Conservation (phyloP, 768 basidiomycete genomes). For the Tricholoma bakamatsutake region DNA sequence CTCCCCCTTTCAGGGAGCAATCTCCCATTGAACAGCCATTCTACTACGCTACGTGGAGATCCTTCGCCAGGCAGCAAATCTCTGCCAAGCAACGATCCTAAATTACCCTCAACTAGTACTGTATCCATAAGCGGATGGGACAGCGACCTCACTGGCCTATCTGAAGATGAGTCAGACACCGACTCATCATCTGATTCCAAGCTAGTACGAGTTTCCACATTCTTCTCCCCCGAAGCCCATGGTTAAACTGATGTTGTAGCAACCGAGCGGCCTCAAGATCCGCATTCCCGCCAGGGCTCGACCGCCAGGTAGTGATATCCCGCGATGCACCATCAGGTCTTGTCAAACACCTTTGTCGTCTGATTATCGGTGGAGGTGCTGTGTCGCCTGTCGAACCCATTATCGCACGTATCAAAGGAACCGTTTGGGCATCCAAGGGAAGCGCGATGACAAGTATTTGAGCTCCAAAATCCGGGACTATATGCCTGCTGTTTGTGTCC, state of each 20-base stretch:
- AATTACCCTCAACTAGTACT: neutral
- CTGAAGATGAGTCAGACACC: slow-evolving; percentile 16
- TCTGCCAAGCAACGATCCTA: neutral
- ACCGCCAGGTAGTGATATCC: slow-evolving; percentile 2
- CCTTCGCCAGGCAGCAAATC: neutral
- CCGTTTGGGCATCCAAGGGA: slow-evolving; percentile 22
- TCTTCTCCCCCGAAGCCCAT: neutral
- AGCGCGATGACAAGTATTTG: slow-evolving; percentile 16
- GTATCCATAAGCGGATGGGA: slow-evolving; percentile 22
- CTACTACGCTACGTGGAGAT: neutral
- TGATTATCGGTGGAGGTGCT: slow-evolving; percentile 36
- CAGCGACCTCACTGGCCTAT: slow-evolving; percentile 28
- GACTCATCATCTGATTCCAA: slow-evolving; percentile 3
- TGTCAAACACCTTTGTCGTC: slow-evolving; percentile 29
- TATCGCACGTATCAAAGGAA: slow-evolving; percentile 29
- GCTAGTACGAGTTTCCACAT: neutral
- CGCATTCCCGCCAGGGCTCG: slow-evolving; percentile 22
- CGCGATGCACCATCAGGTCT: slow-evolving; percentile 24
- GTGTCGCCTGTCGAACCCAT: slow-evolving; percentile 34
- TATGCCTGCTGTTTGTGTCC: slow-evolving; percentile 3
- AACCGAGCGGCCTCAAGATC: slow-evolving; percentile 25
- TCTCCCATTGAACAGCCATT: neutral
- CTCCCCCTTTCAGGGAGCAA: neutral
- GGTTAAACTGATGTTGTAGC: neutral
- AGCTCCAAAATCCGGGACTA: slow-evolving; percentile 11